These are phyloP conservation scores for Rostrohypoxylon terebratum DNA, from an alignment of 495 filamentous ascomycete species.

Conservation along the genomic window DNA sequence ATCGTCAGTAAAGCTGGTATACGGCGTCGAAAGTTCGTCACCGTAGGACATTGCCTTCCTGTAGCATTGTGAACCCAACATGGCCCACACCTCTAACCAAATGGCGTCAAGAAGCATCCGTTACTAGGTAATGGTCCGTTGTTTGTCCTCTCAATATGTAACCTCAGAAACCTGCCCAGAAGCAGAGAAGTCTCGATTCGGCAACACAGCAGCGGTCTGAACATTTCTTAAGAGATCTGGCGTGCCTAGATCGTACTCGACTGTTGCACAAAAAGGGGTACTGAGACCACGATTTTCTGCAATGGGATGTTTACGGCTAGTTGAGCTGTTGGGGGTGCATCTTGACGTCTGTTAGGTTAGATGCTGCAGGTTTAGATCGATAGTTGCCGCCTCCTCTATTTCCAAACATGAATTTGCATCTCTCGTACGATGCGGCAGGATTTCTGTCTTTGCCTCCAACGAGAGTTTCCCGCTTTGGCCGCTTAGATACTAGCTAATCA, in stretches of 20 bases:
- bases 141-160: neutral
- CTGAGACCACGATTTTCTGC: neutral
- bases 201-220: constrained; percentile 6
- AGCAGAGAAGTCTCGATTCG: constrained; percentile 1
- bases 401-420: constrained; percentile 4
- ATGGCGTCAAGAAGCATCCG: neutral
- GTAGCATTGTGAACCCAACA: neutral
- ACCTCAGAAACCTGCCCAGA: neutral
- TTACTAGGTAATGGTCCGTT: constrained; percentile 1
- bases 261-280: constrained; percentile 8
- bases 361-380: constrained; percentile 30
- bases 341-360: constrained; percentile 15
- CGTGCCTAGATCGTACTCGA: neutral
- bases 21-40: constrained; percentile 9
- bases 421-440: constrained; percentile 16
- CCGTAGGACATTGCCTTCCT: neutral
- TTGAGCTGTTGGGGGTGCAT: constrained; percentile 16
- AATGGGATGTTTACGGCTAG: constrained; percentile 24
- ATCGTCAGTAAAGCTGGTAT: constrained; percentile 1
- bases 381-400: neutral
- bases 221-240: neutral
- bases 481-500: neutral
- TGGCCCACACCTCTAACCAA: neutral
- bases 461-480: neutral
- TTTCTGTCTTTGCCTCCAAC: constrained; percentile 3